Evolutionary conservation across 768 basidiomycete species (phyloP), one percentile per base, ranked within the genome.

Genomic region (Fistulinella prunicolor): DNA sequence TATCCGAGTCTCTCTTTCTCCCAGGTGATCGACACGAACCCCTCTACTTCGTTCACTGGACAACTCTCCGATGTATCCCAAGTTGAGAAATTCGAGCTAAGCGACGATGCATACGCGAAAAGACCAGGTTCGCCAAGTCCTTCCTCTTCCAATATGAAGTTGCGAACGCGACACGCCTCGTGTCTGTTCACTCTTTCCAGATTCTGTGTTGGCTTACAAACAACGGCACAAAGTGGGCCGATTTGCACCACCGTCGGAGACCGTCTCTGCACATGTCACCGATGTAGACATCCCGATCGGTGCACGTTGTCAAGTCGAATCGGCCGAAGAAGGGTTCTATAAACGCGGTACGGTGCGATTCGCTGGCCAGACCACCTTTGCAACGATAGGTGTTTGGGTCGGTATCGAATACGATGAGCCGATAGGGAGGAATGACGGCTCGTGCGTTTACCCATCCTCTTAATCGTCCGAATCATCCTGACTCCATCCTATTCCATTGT

Each of bases 371-470:
- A 91, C 94, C 0, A 74, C 77, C 47, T 96, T 97, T 61, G 79
- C 76, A 49, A 79, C 73, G 13, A 62, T 67, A 4, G 81, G 85
- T 0, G 67, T 81, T 1, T 98, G 94, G 94, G 79, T 97, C 1
- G 95, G 95, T 0, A 75, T 98, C 17, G 91, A 95, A 64, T 90
- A 94, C 61, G 95, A 98, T 62, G 95, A 98, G 59, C 94, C 95
- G 3, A 76, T 91, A 20, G 95, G 95, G 10, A 96, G 94, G 72
- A 94, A 94, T 53, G 89, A 97, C 65, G 95, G 95, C 56, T 85
- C 83, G 94, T 95, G 63, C 70, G 93, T n/a, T 82, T 9, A n/a
- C 17, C 5, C 21, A 5, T 29, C 30, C 35, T 35, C 47, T 44
- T 19, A 3, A 23, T 38, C 8, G 19, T 12, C 35, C n/a, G n/a